A percentile compares a stretch with the other conserved stretches of the same genome.
phyloP scores from a whole-genome alignment of 2,329 filamentous ascomycete species.

The Aspergillus viridinutans region DNA sequence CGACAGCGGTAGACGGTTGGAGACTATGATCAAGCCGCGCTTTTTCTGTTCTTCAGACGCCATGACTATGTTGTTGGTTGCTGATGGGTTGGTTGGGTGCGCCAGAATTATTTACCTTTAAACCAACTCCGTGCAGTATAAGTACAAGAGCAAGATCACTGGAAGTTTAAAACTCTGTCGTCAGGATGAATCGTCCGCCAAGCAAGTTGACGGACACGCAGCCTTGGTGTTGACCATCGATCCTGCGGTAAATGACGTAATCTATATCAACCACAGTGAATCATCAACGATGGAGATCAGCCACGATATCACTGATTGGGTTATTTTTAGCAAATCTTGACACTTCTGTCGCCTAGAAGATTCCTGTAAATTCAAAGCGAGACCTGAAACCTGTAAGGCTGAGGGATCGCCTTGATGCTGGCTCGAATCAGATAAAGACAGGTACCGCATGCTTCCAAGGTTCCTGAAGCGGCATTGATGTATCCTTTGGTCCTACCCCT shows the following conservation, averaged over 20 bases:
- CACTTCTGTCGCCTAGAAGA: too few relatives aligned
- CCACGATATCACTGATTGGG: too few relatives aligned
- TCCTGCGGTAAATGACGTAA: not conserved
- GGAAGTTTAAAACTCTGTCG: not conserved
- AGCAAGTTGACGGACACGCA: not conserved
- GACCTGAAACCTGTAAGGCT: not conserved
- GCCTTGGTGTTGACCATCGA: not conserved
- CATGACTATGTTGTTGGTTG: not conserved
- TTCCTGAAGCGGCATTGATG: too few relatives aligned
- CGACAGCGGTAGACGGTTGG: slow-evolving; percentile 87
- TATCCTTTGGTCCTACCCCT: too few relatives aligned
- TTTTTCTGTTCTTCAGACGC: slow-evolving; percentile 8
- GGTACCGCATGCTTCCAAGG: too few relatives aligned
- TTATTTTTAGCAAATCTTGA: too few relatives aligned
- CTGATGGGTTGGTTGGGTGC: not conserved
- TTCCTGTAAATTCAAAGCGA: too few relatives aligned
- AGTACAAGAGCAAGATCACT: too few relatives aligned
- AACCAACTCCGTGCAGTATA: not conserved
- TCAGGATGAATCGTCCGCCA: not conserved
- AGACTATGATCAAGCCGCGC: slow-evolving; percentile 62
- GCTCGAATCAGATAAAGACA: too few relatives aligned
- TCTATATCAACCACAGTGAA: too few relatives aligned
- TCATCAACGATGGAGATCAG: too few relatives aligned
- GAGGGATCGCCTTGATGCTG: not conserved
- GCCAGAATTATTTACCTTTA: not conserved